These are phyloP conservation scores for Microbotryum silenes-acaulis DNA, from an alignment of 1,284 basidiomycete genomes.

Conservation along the genomic window DNA sequence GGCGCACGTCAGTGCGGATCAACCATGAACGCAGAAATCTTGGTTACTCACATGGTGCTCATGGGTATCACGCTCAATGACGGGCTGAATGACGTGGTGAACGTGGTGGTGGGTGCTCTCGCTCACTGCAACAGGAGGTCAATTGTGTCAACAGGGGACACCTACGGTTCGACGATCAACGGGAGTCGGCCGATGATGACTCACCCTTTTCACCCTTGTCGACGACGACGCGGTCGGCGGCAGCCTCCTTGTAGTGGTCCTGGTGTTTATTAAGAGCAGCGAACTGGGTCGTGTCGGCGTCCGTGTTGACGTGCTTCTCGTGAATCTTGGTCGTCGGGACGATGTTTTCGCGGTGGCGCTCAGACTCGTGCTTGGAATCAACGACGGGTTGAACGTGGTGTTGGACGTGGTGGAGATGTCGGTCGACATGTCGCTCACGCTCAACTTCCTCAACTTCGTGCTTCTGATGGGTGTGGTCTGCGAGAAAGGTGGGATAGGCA, in stretches of 20 bases:
- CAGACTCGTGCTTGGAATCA: slow-evolving; percentile 38
- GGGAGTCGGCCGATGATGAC: too few relatives aligned
- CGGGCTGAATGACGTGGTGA: slow-evolving; percentile 41
- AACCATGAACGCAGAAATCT: slow-evolving; percentile 36
- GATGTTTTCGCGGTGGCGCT: slow-evolving; percentile 35
- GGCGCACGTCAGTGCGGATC: slow-evolving; percentile 35
- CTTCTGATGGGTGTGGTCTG: slow-evolving; percentile 35
- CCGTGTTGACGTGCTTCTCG: slow-evolving; percentile 37
- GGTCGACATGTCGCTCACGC: slow-evolving; percentile 39
- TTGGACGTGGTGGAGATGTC: slow-evolving; percentile 39
- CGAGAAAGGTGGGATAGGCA: too few relatives aligned
- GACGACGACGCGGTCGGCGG: slow-evolving; percentile 36
- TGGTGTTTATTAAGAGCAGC: slow-evolving; percentile 34
- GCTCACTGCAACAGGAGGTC: too few relatives aligned
- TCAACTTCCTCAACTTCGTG: slow-evolving; percentile 41
- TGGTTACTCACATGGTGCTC: slow-evolving; percentile 31
- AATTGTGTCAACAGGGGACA: too few relatives aligned
- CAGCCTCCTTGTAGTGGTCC: slow-evolving; percentile 34
- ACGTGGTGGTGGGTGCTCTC: slow-evolving; percentile 29
- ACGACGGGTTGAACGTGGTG: slow-evolving; percentile 41
- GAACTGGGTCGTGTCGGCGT: slow-evolving; percentile 39
- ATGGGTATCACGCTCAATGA: slow-evolving; percentile 40
- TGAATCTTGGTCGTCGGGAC: slow-evolving; percentile 36
- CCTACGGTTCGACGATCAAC: too few relatives aligned
- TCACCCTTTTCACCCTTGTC: slow-evolving; percentile 38